Evolutionary conservation across 1,139 yeast species (phyloP).

Genomic region (Scheffersomyces lignicola): DNA sequence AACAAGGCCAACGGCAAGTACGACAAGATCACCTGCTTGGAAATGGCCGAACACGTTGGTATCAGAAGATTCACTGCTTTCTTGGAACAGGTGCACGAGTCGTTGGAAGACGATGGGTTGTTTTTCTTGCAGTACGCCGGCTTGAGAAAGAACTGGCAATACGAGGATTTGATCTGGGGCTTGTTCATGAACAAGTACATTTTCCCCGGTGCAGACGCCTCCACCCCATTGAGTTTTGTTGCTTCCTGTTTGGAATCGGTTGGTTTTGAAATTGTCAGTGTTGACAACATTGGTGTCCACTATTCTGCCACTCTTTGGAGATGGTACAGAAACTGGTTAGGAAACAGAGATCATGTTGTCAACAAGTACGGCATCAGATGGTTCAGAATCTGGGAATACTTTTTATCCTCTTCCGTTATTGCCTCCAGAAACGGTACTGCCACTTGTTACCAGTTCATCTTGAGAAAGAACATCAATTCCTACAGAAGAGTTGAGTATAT

Average conservation of each 20-base stretch:
- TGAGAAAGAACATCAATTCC: constrained; percentile 86
- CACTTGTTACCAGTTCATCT: constrained; percentile 84
- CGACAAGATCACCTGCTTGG: constrained; percentile 86
- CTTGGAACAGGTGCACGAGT: constrained; percentile 76
- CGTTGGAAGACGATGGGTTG: constrained; percentile 89
- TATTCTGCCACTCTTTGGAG: constrained; percentile 90
- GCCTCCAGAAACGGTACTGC: constrained; percentile 94
- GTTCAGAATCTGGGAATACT: constrained; percentile 94
- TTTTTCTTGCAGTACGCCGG: constrained; percentile 91
- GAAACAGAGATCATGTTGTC: constrained; percentile 73
- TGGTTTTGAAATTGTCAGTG: constrained; percentile 82
- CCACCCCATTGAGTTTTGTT: constrained; percentile 88
- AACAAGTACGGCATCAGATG: constrained; percentile 85
- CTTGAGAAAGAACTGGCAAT: constrained; percentile 89
- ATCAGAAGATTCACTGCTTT: constrained; percentile 78
- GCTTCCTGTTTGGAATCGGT: constrained; percentile 74
- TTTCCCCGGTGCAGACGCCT: constrained; percentile 98
- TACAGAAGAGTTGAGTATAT: constrained; percentile 82
- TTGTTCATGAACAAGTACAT: constrained; percentile 93
- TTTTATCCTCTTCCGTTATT: constrained; percentile 78
- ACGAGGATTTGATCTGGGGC: constrained; percentile 93
- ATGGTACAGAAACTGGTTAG: constrained; percentile 95
- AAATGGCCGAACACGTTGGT: constrained; percentile 97
- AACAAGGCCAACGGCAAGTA: constrained; percentile 58
- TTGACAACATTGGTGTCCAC: constrained; percentile 90